These are phyloP conservation scores for Panicum miliaceum DNA, from an alignment of 176 grass and related monocot genomes.

Conservation along the genomic window DNA sequence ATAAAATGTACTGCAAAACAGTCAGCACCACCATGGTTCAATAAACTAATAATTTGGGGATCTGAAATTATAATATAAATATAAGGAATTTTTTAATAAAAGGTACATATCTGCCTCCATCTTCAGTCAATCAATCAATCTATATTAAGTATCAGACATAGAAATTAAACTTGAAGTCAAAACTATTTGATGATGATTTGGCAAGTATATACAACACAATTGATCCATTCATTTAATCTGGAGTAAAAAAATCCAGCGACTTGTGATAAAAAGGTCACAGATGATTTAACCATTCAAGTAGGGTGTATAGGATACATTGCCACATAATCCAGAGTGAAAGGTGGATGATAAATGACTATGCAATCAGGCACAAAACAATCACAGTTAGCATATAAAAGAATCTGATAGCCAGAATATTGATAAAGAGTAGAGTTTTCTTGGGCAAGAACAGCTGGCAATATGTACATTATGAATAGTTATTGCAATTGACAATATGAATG, in stretches of 20 bases:
- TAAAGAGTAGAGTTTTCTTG: background rate
- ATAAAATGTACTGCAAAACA: slow-evolving; percentile 8
- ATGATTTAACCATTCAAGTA: slow-evolving; percentile 22
- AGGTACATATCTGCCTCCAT: background rate
- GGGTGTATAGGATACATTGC: slow-evolving; percentile 12
- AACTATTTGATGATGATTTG: slow-evolving; percentile 12
- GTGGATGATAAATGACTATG: background rate
- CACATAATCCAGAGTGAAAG: background rate
- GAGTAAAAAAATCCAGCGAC: background rate
- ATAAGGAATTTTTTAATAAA: background rate
- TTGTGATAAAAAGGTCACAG: background rate
- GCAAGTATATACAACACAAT: background rate
- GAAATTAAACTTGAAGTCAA: background rate
- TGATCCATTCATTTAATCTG: background rate
- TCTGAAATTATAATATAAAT: background rate
- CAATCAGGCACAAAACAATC: background rate
- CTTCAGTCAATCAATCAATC: background rate
- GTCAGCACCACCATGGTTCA: slow-evolving; percentile 6
- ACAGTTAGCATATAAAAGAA: slow-evolving; percentile 21
- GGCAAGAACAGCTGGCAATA: background rate
- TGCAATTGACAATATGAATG: background rate
- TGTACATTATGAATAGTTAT: background rate
- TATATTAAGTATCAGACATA: background rate
- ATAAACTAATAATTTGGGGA: background rate
- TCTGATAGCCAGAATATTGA: background rate